Evolutionary conservation across 139 green algal species (phyloP).

Genomic region (Coccomyxa sp.): DNA sequence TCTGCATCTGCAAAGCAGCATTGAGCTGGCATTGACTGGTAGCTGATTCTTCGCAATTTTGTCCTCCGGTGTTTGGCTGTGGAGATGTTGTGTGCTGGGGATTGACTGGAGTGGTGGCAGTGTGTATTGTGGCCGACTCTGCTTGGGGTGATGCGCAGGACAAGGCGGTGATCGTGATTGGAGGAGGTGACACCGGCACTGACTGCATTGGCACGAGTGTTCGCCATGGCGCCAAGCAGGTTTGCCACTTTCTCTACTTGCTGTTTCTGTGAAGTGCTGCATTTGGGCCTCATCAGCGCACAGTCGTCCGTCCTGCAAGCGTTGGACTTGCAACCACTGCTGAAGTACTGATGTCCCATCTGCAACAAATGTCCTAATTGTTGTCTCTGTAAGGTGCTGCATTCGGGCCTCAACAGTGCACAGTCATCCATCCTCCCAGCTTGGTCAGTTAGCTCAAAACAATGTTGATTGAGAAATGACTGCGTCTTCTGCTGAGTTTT

Average conservation of each 20-base stretch:
- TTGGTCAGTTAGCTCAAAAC: too few relatives aligned
- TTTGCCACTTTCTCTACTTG: background rate
- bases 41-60: too few relatives aligned
- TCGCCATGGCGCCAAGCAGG: constrained; percentile 66
- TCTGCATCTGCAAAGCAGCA: background rate
- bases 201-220: constrained; percentile 96
- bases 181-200: constrained; percentile 93
- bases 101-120: background rate
- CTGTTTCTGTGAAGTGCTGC: background rate
- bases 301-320: too few relatives aligned
- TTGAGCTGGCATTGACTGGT: too few relatives aligned
- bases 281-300: too few relatives aligned
- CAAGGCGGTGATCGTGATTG: constrained; percentile 96
- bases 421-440: too few relatives aligned
- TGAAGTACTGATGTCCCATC: background rate
- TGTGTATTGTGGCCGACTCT: background rate
- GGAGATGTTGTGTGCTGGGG: background rate
- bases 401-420: too few relatives aligned
- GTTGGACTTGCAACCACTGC: too few relatives aligned
- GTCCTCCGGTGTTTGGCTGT: background rate
- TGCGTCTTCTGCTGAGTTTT: too few relatives aligned
- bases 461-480: too few relatives aligned
- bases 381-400: too few relatives aligned
- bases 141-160: constrained; percentile 18
- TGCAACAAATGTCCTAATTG: background rate